Evolutionary conservation across 345 rosid genomes (phyloP).

Genomic region (Murraya paniculata): DNA sequence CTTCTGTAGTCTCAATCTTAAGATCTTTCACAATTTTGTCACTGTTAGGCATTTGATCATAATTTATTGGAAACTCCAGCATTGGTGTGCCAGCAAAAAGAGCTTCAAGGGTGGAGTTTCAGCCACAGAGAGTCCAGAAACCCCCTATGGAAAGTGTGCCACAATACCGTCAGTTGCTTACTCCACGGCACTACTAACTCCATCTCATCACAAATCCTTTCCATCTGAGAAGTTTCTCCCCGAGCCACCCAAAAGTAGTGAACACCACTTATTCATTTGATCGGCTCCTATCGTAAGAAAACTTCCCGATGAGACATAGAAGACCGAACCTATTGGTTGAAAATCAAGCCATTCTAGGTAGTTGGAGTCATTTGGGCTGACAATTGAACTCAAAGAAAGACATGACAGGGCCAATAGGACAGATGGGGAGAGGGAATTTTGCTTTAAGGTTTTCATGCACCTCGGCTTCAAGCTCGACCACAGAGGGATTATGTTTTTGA

Average conservation of each 20-base stretch:
- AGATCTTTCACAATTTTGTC: slow-evolving; percentile 33
- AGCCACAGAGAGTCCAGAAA: too few relatives aligned
- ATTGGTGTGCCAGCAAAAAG: slow-evolving; percentile 36
- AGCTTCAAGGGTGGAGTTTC: slow-evolving; percentile 38
- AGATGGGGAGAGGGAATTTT: slow-evolving; percentile 14
- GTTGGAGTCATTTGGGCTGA: background rate
- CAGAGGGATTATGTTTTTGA: background rate
- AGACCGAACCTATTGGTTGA: slow-evolving; percentile 36
- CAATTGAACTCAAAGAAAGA: slow-evolving; percentile 1
- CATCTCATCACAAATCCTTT: background rate
- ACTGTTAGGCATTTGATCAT: slow-evolving; percentile 30
- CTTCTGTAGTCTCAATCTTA: slow-evolving; percentile 29
- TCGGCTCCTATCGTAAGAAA: slow-evolving; percentile 28
- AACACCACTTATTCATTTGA: slow-evolving; percentile 35
- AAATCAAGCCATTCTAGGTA: slow-evolving; percentile 38
- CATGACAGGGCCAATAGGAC: slow-evolving; percentile 33
- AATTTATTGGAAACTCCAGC: slow-evolving; percentile 34
- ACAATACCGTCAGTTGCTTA: slow-evolving; percentile 33
- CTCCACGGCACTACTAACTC: slow-evolving; percentile 37
- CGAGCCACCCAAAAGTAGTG: slow-evolving; percentile 46
- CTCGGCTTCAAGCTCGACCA: slow-evolving; percentile 29
- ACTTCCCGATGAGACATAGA: slow-evolving; percentile 47
- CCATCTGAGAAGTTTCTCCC: slow-evolving; percentile 6
- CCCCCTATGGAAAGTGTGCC: slow-evolving; percentile 35
- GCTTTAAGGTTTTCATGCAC: slow-evolving; percentile 3